Conservation (phyloP, 1,284 basidiomycete genomes). For the Fereydounia khargensis region DNA sequence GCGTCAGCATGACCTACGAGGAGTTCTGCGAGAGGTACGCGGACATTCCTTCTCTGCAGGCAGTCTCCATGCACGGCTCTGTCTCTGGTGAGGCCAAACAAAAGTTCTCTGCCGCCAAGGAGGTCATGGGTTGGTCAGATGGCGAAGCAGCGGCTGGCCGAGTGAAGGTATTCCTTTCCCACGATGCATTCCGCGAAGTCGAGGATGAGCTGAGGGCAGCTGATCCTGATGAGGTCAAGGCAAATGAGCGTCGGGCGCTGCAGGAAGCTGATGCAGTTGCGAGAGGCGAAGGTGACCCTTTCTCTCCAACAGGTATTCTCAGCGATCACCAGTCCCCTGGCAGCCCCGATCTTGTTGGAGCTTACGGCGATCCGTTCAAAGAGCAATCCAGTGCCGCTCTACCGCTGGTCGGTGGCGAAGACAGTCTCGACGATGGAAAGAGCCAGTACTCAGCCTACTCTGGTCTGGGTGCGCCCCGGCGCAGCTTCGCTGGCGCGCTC, state of each 20-base stretch:
- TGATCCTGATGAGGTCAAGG: constrained; percentile 65
- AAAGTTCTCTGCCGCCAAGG: constrained; percentile 61
- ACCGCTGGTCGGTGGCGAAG: constrained; percentile 65
- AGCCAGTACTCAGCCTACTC: constrained; percentile 36
- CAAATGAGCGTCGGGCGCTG: constrained; percentile 63
- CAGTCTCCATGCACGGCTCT: constrained; percentile 61
- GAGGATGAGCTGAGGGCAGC: constrained; percentile 78
- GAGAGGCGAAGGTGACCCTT: constrained; percentile 60
- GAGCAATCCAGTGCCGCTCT: constrained; percentile 61
- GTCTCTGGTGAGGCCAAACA: constrained; percentile 58
- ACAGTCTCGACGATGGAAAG: constrained; percentile 39
- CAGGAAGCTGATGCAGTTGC: constrained; percentile 68
- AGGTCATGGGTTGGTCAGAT: constrained; percentile 69
- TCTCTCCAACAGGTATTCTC: constrained; percentile 62
- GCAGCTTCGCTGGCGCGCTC: constrained; percentile 25
- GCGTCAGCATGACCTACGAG: constrained; percentile 75
- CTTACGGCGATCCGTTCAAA: constrained; percentile 53
- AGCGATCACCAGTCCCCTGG: constrained; percentile 57
- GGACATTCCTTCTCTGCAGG: constrained; percentile 33
- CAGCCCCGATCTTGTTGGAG: constrained; percentile 42
- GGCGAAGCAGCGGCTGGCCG: constrained; percentile 75
- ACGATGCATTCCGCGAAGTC: constrained; percentile 79
- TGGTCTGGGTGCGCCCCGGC: constrained; percentile 11
- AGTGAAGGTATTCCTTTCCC: constrained; percentile 81
- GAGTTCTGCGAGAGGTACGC: constrained; percentile 76